Conservation (phyloP, 495 filamentous ascomycete species). For the Penicillium parvum region DNA sequence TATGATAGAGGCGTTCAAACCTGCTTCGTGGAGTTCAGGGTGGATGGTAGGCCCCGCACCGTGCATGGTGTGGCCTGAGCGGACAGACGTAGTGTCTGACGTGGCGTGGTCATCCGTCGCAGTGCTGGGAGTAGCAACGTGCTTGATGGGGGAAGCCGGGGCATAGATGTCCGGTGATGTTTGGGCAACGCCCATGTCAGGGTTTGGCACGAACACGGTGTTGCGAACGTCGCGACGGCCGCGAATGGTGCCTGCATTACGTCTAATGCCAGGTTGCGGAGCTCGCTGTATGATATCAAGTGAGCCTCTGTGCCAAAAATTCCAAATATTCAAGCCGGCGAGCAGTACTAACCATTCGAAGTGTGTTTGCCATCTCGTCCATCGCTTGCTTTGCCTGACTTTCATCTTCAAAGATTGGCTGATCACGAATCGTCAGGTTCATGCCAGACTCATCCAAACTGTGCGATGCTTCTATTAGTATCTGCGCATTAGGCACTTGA, state of each 20-base stretch:
- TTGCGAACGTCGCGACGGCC: slow-evolving; percentile 89
- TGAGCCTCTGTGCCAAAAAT: background rate
- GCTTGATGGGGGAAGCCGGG: slow-evolving; percentile 35
- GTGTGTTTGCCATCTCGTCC: slow-evolving; percentile 84
- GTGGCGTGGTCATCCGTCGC: slow-evolving; percentile 54
- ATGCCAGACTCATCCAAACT: slow-evolving; percentile 67
- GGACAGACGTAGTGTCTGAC: slow-evolving; percentile 88
- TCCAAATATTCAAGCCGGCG: too few species aligned
- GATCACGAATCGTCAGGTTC: slow-evolving; percentile 87
- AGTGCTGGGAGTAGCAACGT: slow-evolving; percentile 42
- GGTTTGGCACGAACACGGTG: slow-evolving; percentile 70
- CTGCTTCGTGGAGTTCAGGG: slow-evolving; percentile 74
- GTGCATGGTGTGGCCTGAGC: slow-evolving; percentile 77
- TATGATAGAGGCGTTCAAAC: slow-evolving; percentile 85
- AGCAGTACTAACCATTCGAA: slow-evolving; percentile 57
- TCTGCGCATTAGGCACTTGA: background rate
- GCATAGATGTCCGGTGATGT: slow-evolving; percentile 18
- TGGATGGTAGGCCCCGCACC: slow-evolving; percentile 62
- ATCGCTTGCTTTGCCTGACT: slow-evolving; percentile 82
- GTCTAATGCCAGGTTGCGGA: slow-evolving; percentile 53
- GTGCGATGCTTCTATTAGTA: slow-evolving; percentile 23
- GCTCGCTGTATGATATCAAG: slow-evolving; percentile 36
- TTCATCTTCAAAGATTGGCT: slow-evolving; percentile 91
- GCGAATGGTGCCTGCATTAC: slow-evolving; percentile 72
- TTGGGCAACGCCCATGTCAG: slow-evolving; percentile 13